Evolutionary conservation across 768 basidiomycete genomes (phyloP), one percentile per base, ranked within the genome.

Genomic region (Cyathus striatus): DNA sequence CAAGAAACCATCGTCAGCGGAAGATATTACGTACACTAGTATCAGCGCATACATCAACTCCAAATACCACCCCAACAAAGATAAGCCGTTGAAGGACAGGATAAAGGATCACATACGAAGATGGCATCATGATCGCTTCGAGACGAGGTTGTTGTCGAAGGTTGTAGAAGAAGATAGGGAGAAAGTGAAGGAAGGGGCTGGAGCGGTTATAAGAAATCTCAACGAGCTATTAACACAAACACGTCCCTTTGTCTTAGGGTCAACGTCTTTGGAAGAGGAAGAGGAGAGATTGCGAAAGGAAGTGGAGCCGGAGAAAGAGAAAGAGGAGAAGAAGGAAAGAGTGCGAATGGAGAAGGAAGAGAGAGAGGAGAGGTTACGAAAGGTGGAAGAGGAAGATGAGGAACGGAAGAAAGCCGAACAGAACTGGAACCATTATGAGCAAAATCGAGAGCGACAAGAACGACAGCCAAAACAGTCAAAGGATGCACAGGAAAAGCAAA

Each of bases 81-180:
- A 80, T 22, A n/a, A n/a, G n/a, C n/a, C n/a, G n/a, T 78, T 69
- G 39, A 86, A 84, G 63, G 87, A 89, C 51, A 78, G 85, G 12
- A 70, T 88, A 49, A 86, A 80, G 66, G 86, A 89, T 47, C 78
- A 81, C 42, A 72, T 90, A 51, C 74, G 76, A 60, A 65, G 73
- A 49, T 90, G 86, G 87, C 87, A 90, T 61, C 87, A 87, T 3
- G 88, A 90, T 62, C 78, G 84, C 24, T 90, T 90, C 54, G 83
- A 89, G 50, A 79, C 78, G 25, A 80, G 82, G 58, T 63, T 77
- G 41, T 58, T 90, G 55, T 64, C 72, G 10, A 80, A 80, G 60
- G 84, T 89, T 38, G 61, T 66, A 38, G 79, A 81, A 47, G 68
- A 58, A 25, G 84, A 89, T 47, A 72, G 70, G 57, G 85, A 79